Percentiles rank a stretch among this genome's conserved stretches.
Evolutionary conservation across 1,139 yeast genomes (phyloP).

Genomic region (Tardiomyces depauwii): DNA sequence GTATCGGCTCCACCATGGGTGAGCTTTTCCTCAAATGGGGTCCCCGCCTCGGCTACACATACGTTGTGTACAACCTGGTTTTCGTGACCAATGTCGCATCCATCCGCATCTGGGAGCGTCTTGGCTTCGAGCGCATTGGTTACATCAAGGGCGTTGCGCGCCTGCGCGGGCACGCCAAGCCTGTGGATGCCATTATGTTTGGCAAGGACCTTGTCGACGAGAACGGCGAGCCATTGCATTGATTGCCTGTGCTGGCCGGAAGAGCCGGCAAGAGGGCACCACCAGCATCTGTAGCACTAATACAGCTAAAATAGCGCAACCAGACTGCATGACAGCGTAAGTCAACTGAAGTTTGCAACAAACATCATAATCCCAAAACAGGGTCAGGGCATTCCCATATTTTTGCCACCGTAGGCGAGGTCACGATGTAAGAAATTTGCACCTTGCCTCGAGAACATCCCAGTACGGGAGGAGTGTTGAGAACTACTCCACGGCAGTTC

Average conservation of each 20-base stretch:
- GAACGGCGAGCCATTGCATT: not conserved
- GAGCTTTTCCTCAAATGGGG: constrained; percentile 51
- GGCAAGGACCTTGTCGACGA: constrained; percentile 29
- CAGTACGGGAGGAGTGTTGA: constrained; percentile 1
- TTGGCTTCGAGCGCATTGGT: constrained; percentile 69
- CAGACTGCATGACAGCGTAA: no score
- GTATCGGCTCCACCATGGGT: constrained; percentile 54
- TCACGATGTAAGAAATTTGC: not conserved
- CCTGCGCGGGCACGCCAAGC: constrained; percentile 46
- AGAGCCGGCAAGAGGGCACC: no score
- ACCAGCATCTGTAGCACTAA: no score
- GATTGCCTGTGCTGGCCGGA: not conserved
- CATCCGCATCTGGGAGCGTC: constrained; percentile 56
- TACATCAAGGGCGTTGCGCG: constrained; percentile 53
- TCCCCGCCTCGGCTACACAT: constrained; percentile 58
- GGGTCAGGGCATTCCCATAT: not conserved
- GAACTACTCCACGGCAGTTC: not conserved
- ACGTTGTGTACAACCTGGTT: constrained; percentile 75
- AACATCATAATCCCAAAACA: no score
- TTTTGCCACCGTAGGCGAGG: not conserved
- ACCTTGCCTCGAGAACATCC: not conserved
- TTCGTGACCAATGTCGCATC: constrained; percentile 65
- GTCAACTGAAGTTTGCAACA: no score
- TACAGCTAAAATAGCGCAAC: no score
- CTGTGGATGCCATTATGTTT: constrained; percentile 61